These are phyloP conservation scores for Penicillium sp. DNA, from an alignment of 2,329 filamentous ascomycete species.

Conservation along the genomic window DNA sequence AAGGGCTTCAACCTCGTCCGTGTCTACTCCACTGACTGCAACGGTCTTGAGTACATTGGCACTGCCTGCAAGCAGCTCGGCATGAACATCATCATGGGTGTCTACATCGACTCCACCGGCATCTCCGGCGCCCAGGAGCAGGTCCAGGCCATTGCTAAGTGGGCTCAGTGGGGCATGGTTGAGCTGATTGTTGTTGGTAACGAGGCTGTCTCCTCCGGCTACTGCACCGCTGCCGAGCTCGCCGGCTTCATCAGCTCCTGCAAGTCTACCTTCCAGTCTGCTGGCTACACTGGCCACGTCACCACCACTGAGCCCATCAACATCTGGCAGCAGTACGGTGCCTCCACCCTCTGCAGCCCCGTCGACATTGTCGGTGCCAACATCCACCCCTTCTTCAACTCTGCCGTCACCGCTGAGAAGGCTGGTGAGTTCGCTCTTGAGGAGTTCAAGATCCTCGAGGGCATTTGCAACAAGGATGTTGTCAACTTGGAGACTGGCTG, in stretches of 20 bases:
- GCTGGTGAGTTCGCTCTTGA: slow-evolving; percentile 78
- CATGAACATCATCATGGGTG: slow-evolving; percentile 81
- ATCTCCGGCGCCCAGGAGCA: slow-evolving; percentile 72
- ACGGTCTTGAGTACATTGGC: slow-evolving; percentile 77
- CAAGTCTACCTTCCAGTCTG: slow-evolving; percentile 65
- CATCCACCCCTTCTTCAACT: slow-evolving; percentile 95
- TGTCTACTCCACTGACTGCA: slow-evolving; percentile 92
- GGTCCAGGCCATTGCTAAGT: slow-evolving; percentile 73
- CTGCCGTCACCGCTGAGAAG: slow-evolving; percentile 63
- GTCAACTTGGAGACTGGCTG: slow-evolving; percentile 92
- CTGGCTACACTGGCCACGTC: slow-evolving; percentile 74
- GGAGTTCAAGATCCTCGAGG: slow-evolving; percentile 74
- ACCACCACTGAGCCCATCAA: slow-evolving; percentile 88
- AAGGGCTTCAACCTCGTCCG: slow-evolving; percentile 75
- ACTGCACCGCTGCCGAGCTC: slow-evolving; percentile 69
- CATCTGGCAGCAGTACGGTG: slow-evolving; percentile 69
- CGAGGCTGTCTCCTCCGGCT: slow-evolving; percentile 81
- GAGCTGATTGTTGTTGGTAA: slow-evolving; percentile 87
- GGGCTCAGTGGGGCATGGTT: slow-evolving; percentile 76
- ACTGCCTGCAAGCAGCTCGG: slow-evolving; percentile 69
- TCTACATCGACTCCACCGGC: slow-evolving; percentile 75
- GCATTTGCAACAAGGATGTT: slow-evolving; percentile 73
- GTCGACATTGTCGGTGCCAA: slow-evolving; percentile 84
- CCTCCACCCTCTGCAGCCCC: slow-evolving; percentile 66
- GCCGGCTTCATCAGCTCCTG: slow-evolving; percentile 71